Evolutionary conservation across 2,329 filamentous ascomycete genomes (phyloP).

Genomic region (Hypoxylon sp.): DNA sequence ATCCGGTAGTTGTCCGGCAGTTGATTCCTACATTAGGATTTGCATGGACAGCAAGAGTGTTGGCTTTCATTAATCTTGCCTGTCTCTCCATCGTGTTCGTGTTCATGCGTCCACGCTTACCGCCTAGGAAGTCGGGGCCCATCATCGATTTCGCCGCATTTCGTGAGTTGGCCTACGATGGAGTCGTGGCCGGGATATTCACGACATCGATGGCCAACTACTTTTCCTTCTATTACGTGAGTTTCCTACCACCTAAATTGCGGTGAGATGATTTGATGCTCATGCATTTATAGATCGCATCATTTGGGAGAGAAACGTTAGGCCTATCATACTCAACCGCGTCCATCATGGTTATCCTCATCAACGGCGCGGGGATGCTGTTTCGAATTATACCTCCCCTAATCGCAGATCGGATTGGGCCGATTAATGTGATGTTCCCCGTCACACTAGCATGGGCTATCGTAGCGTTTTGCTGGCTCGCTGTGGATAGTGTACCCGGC

Average conservation of each 20-base stretch:
- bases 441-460: slow-evolving; percentile 52
- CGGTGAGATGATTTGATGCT: not conserved
- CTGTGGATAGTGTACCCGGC: slow-evolving; percentile 53
- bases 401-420: slow-evolving; percentile 56
- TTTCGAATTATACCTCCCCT: slow-evolving; percentile 57
- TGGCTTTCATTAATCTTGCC: slow-evolving; percentile 77
- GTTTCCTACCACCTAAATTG: slow-evolving; percentile 30
- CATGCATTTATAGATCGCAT: slow-evolving; percentile 51
- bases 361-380: slow-evolving; percentile 59
- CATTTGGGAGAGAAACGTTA: slow-evolving; percentile 54
- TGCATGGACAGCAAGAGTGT: slow-evolving; percentile 54
- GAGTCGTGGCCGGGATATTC: slow-evolving; percentile 57
- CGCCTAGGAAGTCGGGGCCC: slow-evolving; percentile 53
- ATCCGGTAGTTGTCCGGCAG: slow-evolving; percentile 59
- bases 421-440: slow-evolving; percentile 55
- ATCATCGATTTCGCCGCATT: slow-evolving; percentile 53
- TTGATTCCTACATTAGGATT: slow-evolving; percentile 53
- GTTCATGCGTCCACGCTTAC: slow-evolving; percentile 54
- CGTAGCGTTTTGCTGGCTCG: slow-evolving; percentile 58
- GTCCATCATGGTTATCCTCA: slow-evolving; percentile 57
- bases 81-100: slow-evolving; percentile 79
- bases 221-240: slow-evolving; percentile 61
- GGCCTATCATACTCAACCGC: slow-evolving; percentile 55
- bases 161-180: slow-evolving; percentile 53
- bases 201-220: slow-evolving; percentile 60